Percentiles rank a stretch among this genome's conserved stretches.
Conservation (phyloP, 2,329 filamentous ascomycete species). For the Apiospora phragmitis region DNA sequence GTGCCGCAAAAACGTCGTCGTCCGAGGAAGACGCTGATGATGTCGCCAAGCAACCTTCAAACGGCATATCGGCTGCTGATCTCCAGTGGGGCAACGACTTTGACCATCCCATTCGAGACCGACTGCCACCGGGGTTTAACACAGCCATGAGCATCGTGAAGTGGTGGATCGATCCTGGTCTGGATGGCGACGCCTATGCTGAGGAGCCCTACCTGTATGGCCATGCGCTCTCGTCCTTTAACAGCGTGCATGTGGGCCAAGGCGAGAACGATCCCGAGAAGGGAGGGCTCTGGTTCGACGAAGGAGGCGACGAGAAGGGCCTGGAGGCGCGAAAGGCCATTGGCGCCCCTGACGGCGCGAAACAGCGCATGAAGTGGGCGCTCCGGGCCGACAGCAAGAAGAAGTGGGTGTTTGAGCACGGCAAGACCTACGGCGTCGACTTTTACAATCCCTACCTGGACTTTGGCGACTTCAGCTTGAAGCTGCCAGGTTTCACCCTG, state of each 20-base stretch:
- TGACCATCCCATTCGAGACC: constrained; percentile 83
- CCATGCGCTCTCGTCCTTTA: constrained; percentile 77
- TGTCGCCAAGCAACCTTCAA: constrained; percentile 16
- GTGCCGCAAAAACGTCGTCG: constrained; percentile 9
- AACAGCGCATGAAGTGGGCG: constrained; percentile 61
- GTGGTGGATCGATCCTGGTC: constrained; percentile 86
- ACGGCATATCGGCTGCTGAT: constrained; percentile 66
- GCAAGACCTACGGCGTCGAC: constrained; percentile 53
- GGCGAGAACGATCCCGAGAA: constrained; percentile 46
- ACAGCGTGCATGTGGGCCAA: constrained; percentile 68
- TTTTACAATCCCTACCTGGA: constrained; percentile 95
- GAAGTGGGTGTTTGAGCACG: constrained; percentile 57
- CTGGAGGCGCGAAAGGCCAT: constrained; percentile 43
- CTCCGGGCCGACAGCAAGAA: constrained; percentile 49
- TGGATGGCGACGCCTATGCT: constrained; percentile 87
- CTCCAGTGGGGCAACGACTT: constrained; percentile 96
- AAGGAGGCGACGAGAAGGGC: constrained; percentile 64
- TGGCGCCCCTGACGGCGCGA: constrained; percentile 53
- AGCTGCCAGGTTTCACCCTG: constrained; percentile 71
- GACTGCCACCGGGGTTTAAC: constrained; percentile 82
- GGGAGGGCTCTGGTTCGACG: constrained; percentile 60
- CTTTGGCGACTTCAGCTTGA: constrained; percentile 72
- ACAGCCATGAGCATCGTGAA: constrained; percentile 83
- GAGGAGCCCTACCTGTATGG: constrained; percentile 87
- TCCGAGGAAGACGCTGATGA: constrained; percentile 15